Evolutionary conservation across 2,329 filamentous ascomycete genomes (phyloP), one percentile per base, ranked within the genome.

Genomic region (Phaeosphaeriaceae sp.): DNA sequence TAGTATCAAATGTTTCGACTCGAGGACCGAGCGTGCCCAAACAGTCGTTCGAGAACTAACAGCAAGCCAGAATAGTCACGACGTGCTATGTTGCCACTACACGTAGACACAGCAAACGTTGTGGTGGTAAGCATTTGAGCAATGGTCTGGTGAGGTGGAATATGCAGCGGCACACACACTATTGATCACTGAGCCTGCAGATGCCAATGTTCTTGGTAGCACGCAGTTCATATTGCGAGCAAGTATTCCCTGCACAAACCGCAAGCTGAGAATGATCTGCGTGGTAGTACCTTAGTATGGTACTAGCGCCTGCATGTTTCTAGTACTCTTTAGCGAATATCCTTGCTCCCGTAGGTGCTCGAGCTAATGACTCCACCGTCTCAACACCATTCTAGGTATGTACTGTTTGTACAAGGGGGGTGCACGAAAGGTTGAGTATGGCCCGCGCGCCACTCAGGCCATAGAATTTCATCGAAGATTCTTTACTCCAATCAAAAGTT

Each of bases 1-100:
- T 64, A 57, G 61, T 53, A 61, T 32, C 38, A 38, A 2, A 26
- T 48, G 54, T 60, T 62, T 63, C 58, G 47, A 50, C 34, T 47
- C 20, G 42, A 37, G 35, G 42, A 26, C 6, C 23, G 39, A 18
- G 20, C 17, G 49, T 34, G 33, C 30, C 16, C 36, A 54, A 15
- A 20, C 41, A 48, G 35, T 45, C 34, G 36, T 35, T 33, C 32
- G 21, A 21, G 36, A 28, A 43, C 35, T 26, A 17, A 15, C 12
- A 39, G 32, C 42, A 40, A 49, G 23, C 11, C 23, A 26, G 23
- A 9, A 43, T 42, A 42, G 9, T 15, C 29, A 38, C 15, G 21
- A 33, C 26, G n/a, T 28, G 28, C 15, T 15, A 7, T 3, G 13
- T 23, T 33, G 3, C 17, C 9, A 32, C 8, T 13, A 21, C 12